These are phyloP conservation scores for Candida suzukii DNA, from an alignment of 805 yeast genomes.

Conservation along the genomic window DNA sequence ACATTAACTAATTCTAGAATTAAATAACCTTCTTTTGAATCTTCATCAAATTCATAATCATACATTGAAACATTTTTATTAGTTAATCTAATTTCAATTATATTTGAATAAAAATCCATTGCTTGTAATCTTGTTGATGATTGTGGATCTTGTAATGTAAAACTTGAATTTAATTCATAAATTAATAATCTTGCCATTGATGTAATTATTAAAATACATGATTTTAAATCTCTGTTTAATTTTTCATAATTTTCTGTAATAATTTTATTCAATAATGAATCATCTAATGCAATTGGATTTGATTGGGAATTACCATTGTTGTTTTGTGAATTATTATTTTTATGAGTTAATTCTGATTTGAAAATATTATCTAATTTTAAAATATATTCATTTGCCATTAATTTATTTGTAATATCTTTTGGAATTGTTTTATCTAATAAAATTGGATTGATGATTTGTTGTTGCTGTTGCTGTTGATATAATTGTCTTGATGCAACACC, in stretches of 20 bases:
- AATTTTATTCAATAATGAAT: conserved; percentile 20
- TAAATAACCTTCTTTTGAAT: conserved; percentile 49
- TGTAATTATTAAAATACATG: conserved; percentile 28
- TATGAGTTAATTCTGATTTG: conserved; percentile 25
- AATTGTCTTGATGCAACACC: conserved; percentile 5
- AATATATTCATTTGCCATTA: conserved; percentile 24
- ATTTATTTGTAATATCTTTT: conserved; percentile 17
- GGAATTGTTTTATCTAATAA: conserved; percentile 26
- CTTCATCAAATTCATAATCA: conserved; percentile 70
- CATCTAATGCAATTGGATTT: conserved; percentile 24
- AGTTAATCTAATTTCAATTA: conserved; percentile 35
- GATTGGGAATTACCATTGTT: conserved; percentile 3
- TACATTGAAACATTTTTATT: conserved; percentile 63
- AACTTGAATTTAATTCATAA: conserved; percentile 25
- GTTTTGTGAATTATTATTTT: conserved; percentile 3
- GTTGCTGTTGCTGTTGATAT: conserved; percentile 19
- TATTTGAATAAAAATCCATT: conserved; percentile 27
- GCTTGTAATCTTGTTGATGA: conserved; percentile 33
- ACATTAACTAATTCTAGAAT: conserved; percentile 54
- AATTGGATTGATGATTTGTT: conserved; percentile 25
- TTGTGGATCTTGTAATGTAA: conserved; percentile 23
- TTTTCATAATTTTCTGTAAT: conserved; percentile 23
- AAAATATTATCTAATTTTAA: conserved; percentile 25
- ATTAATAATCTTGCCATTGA: conserved; percentile 27
- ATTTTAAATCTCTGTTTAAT: conserved; percentile 22